A percentile compares a stretch with the other conserved stretches of the same genome.
These are phyloP conservation scores for Neophaeococcomyces aloes DNA, from an alignment of 2,329 filamentous ascomycete genomes.

Conservation along the genomic window DNA sequence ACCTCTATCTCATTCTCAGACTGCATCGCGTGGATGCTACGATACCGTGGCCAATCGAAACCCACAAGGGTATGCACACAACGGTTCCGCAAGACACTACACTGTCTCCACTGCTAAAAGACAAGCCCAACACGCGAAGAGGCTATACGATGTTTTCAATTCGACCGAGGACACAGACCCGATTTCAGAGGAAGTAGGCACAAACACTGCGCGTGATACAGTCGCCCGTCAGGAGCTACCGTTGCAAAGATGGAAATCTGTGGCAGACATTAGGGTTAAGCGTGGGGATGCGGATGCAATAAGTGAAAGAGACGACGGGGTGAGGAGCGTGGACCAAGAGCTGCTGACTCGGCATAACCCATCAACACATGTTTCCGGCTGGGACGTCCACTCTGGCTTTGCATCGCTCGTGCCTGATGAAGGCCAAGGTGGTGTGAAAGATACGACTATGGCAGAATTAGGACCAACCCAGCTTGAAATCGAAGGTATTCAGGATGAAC, in stretches of 20 bases:
- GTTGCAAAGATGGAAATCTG: too few relatives aligned
- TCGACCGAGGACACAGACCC: neutral
- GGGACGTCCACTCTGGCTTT: neutral
- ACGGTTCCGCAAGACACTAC: neutral
- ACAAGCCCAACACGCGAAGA: neutral
- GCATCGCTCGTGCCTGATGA: neutral
- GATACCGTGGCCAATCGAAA: too few relatives aligned
- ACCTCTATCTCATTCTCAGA: too few relatives aligned
- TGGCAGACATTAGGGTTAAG: too few relatives aligned
- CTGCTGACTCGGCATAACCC: too few relatives aligned
- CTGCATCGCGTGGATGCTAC: too few relatives aligned
- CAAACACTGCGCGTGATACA: neutral
- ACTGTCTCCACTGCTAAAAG: neutral
- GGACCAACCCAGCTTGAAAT: neutral
- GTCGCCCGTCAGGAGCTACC: neutral
- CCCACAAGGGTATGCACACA: too few relatives aligned
- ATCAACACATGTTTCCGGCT: neutral
- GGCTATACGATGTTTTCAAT: neutral
- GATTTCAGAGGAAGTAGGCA: neutral
- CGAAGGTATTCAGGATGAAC: constrained; percentile 7
- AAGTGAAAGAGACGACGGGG: neutral
- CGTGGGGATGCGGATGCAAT: neutral
- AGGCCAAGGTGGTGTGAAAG: too few relatives aligned
- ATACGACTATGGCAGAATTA: too few relatives aligned
- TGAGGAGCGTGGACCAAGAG: neutral